These are phyloP conservation scores for Corynascus novoguineensis DNA, from an alignment of 495 filamentous ascomycete genomes.

Conservation along the genomic window DNA sequence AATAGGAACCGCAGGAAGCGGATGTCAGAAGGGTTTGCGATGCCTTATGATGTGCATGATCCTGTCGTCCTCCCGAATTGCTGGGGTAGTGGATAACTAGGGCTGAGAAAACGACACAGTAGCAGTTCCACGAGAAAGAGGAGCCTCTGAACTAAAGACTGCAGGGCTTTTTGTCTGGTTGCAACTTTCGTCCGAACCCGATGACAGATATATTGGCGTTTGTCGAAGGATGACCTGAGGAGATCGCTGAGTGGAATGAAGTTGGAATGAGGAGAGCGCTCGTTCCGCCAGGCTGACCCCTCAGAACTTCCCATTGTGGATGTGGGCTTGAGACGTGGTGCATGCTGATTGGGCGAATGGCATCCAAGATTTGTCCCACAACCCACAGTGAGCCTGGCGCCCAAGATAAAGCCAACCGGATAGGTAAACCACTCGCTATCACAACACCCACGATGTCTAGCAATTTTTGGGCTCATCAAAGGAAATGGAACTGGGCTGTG, in stretches of 20 bases:
- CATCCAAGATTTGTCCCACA: constrained; percentile 30
- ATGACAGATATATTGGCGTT: background rate
- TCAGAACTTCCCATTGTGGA: constrained; percentile 23
- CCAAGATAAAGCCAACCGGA: constrained; percentile 37
- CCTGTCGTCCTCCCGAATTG: constrained; percentile 22
- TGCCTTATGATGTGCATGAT: constrained; percentile 37
- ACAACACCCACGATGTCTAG: constrained; percentile 22
- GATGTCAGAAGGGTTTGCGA: constrained; percentile 19
- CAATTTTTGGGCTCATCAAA: background rate
- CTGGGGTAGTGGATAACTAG: constrained; percentile 11
- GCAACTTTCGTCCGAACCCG: background rate
- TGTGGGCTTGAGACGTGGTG: constrained; percentile 40
- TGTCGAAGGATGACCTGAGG: constrained; percentile 4
- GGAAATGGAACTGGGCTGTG: background rate
- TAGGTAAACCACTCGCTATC: constrained; percentile 25
- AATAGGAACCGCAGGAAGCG: constrained; percentile 27
- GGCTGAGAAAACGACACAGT: constrained; percentile 8
- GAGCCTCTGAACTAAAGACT: no score
- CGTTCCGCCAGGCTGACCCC: constrained; percentile 22
- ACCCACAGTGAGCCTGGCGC: constrained; percentile 29
- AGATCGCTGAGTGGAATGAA: no score
- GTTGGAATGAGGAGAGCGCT: constrained; percentile 22
- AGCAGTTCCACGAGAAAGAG: background rate
- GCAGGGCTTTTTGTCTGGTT: no score
- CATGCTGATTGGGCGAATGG: constrained; percentile 33